Conservation (phyloP, 352 stramenopile species). For the Globisporangium echinulatum region DNA sequence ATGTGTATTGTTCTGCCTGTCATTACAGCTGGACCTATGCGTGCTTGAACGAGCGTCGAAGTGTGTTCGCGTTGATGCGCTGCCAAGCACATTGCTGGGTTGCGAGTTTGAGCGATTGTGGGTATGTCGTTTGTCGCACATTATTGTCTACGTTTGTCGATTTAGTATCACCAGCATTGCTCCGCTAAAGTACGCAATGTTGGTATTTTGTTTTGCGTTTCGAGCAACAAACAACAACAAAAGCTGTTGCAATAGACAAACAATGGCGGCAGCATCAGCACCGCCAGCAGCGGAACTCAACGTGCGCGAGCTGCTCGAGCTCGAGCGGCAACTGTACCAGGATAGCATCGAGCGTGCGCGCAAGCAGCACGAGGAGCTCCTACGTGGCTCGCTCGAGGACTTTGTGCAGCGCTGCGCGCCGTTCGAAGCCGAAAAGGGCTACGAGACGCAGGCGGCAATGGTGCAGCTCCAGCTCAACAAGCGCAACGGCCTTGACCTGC, state of each 20-base stretch:
- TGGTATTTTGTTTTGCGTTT: no score
- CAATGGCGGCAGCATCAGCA: no score
- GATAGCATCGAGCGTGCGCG: slow-evolving; percentile 69
- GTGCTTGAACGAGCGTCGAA: no score
- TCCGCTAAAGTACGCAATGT: no score
- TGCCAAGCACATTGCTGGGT: no score
- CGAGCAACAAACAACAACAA: no score
- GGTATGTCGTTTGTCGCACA: not conserved
- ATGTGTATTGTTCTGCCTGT: not conserved
- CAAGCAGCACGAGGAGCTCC: slow-evolving; percentile 42
- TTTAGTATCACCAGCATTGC: no score
- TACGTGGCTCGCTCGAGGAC: slow-evolving; percentile 40
- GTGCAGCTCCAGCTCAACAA: slow-evolving; percentile 48
- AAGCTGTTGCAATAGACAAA: no score
- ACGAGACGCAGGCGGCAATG: slow-evolving; percentile 37
- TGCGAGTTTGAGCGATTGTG: not conserved
- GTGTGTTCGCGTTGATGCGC: no score
- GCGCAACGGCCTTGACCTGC: slow-evolving; percentile 47
- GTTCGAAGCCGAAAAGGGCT: slow-evolving; percentile 48
- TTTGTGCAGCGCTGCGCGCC: slow-evolving; percentile 53
- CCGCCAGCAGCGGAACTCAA: slow-evolving; percentile 22
- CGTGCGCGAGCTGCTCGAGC: slow-evolving; percentile 64
- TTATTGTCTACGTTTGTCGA: no score
- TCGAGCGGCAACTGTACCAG: slow-evolving; percentile 30
- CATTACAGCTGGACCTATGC: not conserved